A percentile compares a stretch with the other conserved stretches of the same genome.
Evolutionary conservation across 2,329 filamentous ascomycete genomes (phyloP).

Genomic region (Colletotrichum falcatum): DNA sequence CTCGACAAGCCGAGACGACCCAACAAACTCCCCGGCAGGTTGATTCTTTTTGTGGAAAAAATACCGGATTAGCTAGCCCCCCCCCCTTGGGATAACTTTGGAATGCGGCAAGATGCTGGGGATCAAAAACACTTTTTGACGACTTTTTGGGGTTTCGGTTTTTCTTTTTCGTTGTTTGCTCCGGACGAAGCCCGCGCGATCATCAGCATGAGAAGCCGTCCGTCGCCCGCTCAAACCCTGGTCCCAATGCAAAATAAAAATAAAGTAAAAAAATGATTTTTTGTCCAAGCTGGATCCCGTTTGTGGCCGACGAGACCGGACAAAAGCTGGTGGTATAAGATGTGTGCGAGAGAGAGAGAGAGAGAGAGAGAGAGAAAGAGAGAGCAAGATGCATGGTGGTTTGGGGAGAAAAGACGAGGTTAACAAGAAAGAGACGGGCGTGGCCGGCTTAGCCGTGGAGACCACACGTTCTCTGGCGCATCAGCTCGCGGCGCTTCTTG

Average conservation of each 20-base stretch:
- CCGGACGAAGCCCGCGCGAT: constrained; percentile 12
- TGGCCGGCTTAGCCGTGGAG: constrained; percentile 44
- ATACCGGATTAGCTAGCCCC: constrained; percentile 8
- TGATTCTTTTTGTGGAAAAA: constrained; percentile 17
- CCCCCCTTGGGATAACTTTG: not conserved
- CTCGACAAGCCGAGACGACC: constrained; percentile 14
- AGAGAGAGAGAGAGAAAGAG: constrained; percentile 8
- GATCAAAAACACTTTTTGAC: constrained; percentile 21
- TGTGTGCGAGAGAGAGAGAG: not conserved
- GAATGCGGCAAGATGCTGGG: constrained; percentile 8
- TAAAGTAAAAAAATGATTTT: not conserved
- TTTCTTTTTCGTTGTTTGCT: not conserved
- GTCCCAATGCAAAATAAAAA: constrained; percentile 20
- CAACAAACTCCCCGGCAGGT: constrained; percentile 13
- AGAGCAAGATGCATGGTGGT: constrained; percentile 39
- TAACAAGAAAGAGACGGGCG: constrained; percentile 28
- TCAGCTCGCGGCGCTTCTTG: constrained; percentile 73
- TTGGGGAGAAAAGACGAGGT: constrained; percentile 20
- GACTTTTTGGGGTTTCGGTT: too few relatives aligned
- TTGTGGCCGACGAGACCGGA: constrained; percentile 21
- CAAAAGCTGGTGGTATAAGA: constrained; percentile 41
- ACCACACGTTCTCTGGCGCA: constrained; percentile 71
- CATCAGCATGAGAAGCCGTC: constrained; percentile 1
- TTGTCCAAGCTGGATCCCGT: constrained; percentile 9
- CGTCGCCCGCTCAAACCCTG: constrained; percentile 31